phyloP scores from a whole-genome alignment of 441 rosid species.

The Mallotus repandus region DNA sequence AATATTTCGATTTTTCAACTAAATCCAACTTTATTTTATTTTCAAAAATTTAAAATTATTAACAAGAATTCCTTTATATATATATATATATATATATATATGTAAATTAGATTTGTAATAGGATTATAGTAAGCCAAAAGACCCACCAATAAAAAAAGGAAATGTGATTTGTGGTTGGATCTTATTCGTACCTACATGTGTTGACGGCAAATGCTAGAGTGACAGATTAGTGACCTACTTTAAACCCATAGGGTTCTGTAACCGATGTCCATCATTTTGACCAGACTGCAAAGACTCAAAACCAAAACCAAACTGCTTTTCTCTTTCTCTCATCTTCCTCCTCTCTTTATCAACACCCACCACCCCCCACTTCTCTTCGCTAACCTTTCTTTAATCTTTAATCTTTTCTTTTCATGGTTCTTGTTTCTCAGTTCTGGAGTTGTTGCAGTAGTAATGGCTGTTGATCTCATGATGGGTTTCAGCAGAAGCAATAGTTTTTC shows the following conservation, averaged over 20 bases:
- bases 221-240: conserved; percentile 28
- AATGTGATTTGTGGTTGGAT: conserved; percentile 23
- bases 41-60: no score
- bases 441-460: conserved; percentile 49
- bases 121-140: no score
- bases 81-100: no score
- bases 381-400: neutral
- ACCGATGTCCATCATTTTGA: conserved; percentile 43
- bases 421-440: conserved; percentile 13
- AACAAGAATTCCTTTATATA: no score
- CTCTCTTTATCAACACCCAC: conserved; percentile 35
- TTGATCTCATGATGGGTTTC: conserved; percentile 61
- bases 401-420: conserved; percentile 21
- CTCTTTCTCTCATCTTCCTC: neutral
- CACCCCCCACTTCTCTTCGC: conserved; percentile 20
- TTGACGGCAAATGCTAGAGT: conserved; percentile 32
- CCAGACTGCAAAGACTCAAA: conserved; percentile 17
- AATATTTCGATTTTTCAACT: no score
- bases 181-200: conserved; percentile 30
- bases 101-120: neutral
- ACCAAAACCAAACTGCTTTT: neutral
- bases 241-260: conserved; percentile 5
- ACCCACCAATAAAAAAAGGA: neutral
- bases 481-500: conserved; percentile 35
- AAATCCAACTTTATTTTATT: no score